phyloP scores from a whole-genome alignment of 176 grass and related monocot genomes.

The Rhynchospora pubera region DNA sequence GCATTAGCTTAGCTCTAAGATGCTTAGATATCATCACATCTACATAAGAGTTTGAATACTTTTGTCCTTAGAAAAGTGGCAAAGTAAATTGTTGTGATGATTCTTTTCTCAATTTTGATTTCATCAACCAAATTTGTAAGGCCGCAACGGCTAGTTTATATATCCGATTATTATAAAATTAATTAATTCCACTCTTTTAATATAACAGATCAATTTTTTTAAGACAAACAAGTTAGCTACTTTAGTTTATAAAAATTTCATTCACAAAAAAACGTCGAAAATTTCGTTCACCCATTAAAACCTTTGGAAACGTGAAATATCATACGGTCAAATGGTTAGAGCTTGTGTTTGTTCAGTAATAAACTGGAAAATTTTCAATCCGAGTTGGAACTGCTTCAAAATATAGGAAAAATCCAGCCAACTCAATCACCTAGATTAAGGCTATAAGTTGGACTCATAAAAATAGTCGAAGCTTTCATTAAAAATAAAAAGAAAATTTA shows the following conservation, averaged over 20 bases:
- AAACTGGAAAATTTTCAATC: not conserved
- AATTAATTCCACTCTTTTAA: not conserved
- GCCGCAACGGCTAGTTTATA: not conserved
- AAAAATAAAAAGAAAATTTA: not conserved
- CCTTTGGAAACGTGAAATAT: not conserved
- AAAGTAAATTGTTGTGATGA: not conserved
- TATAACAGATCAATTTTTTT: too few relatives aligned
- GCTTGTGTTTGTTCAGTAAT: not conserved
- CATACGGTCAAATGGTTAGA: not conserved
- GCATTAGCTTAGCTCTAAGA: too few relatives aligned
- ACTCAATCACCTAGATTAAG: not conserved
- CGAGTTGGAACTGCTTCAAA: not conserved
- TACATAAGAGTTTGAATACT: too few relatives aligned
- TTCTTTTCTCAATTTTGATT: not conserved
- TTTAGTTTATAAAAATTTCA: not conserved
- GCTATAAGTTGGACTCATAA: conserved; percentile 7
- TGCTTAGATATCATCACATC: too few relatives aligned
- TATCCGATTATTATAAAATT: not conserved
- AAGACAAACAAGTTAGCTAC: too few relatives aligned
- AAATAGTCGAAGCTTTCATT: conserved; percentile 9
- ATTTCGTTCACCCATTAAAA: not conserved
- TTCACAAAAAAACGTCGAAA: not conserved
- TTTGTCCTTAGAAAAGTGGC: not conserved
- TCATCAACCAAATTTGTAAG: not conserved
- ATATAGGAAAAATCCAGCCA: not conserved